Evolutionary conservation across 495 filamentous ascomycete genomes (phyloP).

Genomic region (Antarctomyces pellizariae): DNA sequence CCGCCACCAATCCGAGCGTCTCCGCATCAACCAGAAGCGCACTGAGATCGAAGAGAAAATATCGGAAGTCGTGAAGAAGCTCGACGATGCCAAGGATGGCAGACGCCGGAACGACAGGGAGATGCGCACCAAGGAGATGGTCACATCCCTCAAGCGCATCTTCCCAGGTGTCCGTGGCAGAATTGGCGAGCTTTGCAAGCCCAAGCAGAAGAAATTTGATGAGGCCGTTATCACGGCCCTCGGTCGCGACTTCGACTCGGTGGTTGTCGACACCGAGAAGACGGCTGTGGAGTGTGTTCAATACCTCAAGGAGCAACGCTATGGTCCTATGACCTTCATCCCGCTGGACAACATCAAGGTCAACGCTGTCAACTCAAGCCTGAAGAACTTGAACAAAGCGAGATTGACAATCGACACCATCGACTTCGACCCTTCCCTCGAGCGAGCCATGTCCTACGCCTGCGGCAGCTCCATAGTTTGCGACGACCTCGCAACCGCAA

Average conservation of each 20-base stretch:
- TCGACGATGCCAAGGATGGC: slow-evolving; percentile 62
- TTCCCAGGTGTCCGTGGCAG: slow-evolving; percentile 82
- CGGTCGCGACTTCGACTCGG: slow-evolving; percentile 77
- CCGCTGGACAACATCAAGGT: slow-evolving; percentile 94
- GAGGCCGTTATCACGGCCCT: slow-evolving; percentile 82
- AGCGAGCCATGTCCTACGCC: slow-evolving; percentile 82
- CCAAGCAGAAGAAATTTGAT: slow-evolving; percentile 88
- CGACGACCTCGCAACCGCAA: slow-evolving; percentile 64
- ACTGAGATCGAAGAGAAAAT: slow-evolving; percentile 86
- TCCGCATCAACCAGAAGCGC: slow-evolving; percentile 49
- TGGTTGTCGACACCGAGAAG: slow-evolving; percentile 93
- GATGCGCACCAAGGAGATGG: slow-evolving; percentile 46
- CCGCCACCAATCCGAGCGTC: slow-evolving; percentile 59
- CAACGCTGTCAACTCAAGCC: slow-evolving; percentile 60
- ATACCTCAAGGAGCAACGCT: slow-evolving; percentile 73
- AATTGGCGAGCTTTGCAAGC: slow-evolving; percentile 78
- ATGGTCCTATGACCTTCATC: slow-evolving; percentile 72
- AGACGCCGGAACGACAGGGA: slow-evolving; percentile 69
- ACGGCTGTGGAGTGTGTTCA: slow-evolving; percentile 84
- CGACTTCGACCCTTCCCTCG: slow-evolving; percentile 67
- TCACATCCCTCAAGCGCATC: slow-evolving; percentile 67
- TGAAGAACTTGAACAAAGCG: slow-evolving; percentile 70
- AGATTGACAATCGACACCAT: slow-evolving; percentile 90
- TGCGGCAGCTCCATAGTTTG: slow-evolving; percentile 94
- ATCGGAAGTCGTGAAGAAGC: slow-evolving; percentile 49